phyloP scores from a whole-genome alignment of 441 rosid species.

The Viola pubescens region DNA sequence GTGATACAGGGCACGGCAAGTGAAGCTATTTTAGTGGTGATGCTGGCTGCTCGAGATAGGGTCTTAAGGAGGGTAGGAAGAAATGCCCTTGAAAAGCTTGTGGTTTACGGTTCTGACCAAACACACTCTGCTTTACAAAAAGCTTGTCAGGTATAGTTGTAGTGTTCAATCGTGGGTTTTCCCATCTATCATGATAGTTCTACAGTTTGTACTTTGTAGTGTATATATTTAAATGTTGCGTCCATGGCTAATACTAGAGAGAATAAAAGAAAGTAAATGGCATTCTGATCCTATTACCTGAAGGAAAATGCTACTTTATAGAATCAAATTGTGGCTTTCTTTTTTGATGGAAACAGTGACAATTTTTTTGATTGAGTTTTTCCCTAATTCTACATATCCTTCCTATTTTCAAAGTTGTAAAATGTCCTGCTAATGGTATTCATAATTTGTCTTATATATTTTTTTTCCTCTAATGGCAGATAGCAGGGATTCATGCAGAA shows the following conservation, averaged over 20 bases:
- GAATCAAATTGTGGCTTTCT: too few relatives aligned
- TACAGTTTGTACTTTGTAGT: too few relatives aligned
- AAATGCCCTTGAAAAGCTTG: slow-evolving; percentile 51
- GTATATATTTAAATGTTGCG: too few relatives aligned
- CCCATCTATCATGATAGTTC: too few relatives aligned
- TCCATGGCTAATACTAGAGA: too few relatives aligned
- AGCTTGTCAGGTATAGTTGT: slow-evolving; percentile 60
- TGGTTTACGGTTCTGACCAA: slow-evolving; percentile 79
- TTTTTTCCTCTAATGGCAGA: slow-evolving; percentile 36
- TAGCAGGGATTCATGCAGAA: slow-evolving; percentile 64
- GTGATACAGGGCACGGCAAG: slow-evolving; percentile 88
- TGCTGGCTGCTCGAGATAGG: slow-evolving; percentile 71
- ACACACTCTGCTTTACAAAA: slow-evolving; percentile 75
- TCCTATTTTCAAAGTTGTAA: not conserved
- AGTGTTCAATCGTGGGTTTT: too few relatives aligned
- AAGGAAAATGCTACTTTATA: too few relatives aligned
- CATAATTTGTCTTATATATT: slow-evolving; percentile 1
- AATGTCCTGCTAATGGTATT: not conserved
- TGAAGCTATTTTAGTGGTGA: slow-evolving; percentile 74
- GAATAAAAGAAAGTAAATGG: too few relatives aligned
- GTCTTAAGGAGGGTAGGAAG: slow-evolving; percentile 42
- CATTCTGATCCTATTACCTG: too few relatives aligned
- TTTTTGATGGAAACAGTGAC: too few relatives aligned
- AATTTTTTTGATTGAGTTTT: too few relatives aligned
- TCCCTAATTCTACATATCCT: not conserved